Base-by-base conservation (phyloP, 169 alveolate species). In the Cryptosporidium sp. region DNA sequence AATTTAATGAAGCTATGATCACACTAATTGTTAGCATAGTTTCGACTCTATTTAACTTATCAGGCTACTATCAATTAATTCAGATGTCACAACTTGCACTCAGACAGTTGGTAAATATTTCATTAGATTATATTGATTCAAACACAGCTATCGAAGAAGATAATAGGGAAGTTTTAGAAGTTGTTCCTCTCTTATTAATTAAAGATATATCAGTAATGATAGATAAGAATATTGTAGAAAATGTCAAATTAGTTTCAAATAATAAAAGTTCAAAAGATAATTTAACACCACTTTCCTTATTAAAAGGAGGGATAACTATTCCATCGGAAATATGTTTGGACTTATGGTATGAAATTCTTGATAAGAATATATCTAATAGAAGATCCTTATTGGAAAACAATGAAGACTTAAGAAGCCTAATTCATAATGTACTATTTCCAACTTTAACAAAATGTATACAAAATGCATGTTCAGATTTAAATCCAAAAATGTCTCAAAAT, bases 1-100 rank as follows among this genome's bases (percentile, higher is more conserved):
- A 80, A 48, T 80, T 62, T 48, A 80, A 80, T 42, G 89, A 80
- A 44, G 33, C 75, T 23, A 80, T 80, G 65, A 80, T 80, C 14
- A 62, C 89, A 26, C 37, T 80, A 21, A 45, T 62, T 33, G 75
- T 60, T 21, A 80, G 89, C 39, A 80, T 65, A 80, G 62, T 80
- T 37, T 60, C 89, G 26, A 48, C 73, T 39, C 31, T 80, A 48
- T 80, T 60, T 60, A n/a, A 31, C 37, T 21, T 80, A 23, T 62
- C 73, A 7, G 89, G 75, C 7, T 80, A 80, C 35, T 65, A 60
- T 29, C 89, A 80, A 62, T 35, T 80, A 31, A 67, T 45, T 12
- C 89, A 80, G 62, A 80, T 80, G 89, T 80, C 89, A 23, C 73
- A 80, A 31, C 62, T 80, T 29, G 89, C 80, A 21, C 62, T 80